These are phyloP conservation scores for Hypomontagnella submonticulosa DNA, from an alignment of 495 filamentous ascomycete species.

Conservation along the genomic window DNA sequence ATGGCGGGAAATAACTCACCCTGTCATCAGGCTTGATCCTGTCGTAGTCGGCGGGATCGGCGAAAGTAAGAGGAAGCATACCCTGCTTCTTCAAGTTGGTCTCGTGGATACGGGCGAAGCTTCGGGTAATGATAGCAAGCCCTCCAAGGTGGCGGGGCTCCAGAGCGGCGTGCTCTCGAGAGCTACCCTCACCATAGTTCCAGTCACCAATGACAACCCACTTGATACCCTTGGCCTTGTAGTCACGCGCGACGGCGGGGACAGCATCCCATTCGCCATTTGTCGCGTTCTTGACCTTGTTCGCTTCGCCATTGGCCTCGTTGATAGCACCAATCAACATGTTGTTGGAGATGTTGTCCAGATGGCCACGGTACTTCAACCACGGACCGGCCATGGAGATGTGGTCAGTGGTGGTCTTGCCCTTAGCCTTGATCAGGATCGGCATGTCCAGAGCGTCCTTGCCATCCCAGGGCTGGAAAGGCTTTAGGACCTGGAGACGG, in stretches of 20 bases:
- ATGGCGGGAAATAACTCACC: conserved; percentile 45
- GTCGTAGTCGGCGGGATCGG: conserved; percentile 95
- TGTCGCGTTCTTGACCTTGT: conserved; percentile 94
- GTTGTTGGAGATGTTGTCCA: conserved; percentile 99
- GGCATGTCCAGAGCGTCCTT: conserved; percentile 90
- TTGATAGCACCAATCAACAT: conserved; percentile 99
- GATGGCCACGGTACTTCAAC: conserved; percentile 99
- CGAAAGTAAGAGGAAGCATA: conserved; percentile 97
- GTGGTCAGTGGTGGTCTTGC: conserved; percentile 99
- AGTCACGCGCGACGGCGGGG: conserved; percentile 94
- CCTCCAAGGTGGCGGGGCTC: conserved; percentile 98
- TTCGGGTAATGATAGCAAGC: conserved; percentile 94
- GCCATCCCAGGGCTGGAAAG: conserved; percentile 91
- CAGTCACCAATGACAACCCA: conserved; percentile 99
- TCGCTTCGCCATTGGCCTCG: conserved; percentile 93
- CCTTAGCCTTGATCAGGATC: conserved; percentile 96
- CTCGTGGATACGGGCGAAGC: conserved; percentile 99
- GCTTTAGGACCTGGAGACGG: conserved; percentile 90
- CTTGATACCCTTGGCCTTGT: conserved; percentile 94
- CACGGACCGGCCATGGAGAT: conserved; percentile 99
- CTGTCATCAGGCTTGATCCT: conserved; percentile 94
- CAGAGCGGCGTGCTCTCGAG: conserved; percentile 96
- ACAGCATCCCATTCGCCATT: conserved; percentile 87
- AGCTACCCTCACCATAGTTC: conserved; percentile 99
- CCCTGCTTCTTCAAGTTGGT: conserved; percentile 99